These are phyloP conservation scores for Mycena haematopus DNA, from an alignment of 768 basidiomycete genomes.

Conservation along the genomic window DNA sequence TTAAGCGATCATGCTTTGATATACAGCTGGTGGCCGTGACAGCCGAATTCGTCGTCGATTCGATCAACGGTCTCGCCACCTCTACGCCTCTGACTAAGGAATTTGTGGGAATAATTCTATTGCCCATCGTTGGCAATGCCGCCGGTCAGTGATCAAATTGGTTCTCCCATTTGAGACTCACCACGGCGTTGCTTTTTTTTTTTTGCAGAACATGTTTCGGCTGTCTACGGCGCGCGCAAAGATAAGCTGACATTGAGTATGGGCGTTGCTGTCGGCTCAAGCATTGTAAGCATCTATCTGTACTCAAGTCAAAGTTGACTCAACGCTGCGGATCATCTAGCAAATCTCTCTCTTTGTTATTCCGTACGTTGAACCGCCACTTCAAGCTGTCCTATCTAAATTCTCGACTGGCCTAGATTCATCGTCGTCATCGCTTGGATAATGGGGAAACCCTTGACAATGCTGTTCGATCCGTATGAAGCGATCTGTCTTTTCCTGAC, in stretches of 20 bases:
- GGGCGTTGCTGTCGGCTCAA: slow-evolving; percentile 70
- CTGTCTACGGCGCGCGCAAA: slow-evolving; percentile 73
- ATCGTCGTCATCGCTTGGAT: slow-evolving; percentile 68
- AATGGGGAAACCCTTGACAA: slow-evolving; percentile 61
- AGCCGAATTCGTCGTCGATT: slow-evolving; percentile 60
- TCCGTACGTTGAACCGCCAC: slow-evolving; percentile 47
- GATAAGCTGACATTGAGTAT: slow-evolving; percentile 72
- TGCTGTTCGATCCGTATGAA: slow-evolving; percentile 76
- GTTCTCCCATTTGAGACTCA: background rate
- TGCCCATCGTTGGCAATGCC: slow-evolving; percentile 77
- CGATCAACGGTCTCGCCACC: slow-evolving; percentile 64
- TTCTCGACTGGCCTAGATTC: slow-evolving; percentile 41
- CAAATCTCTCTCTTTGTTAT: slow-evolving; percentile 72
- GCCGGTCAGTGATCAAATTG: slow-evolving; percentile 32
- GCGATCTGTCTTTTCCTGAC: slow-evolving; percentile 50
- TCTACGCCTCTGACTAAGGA: slow-evolving; percentile 56
- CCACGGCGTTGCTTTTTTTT: background rate
- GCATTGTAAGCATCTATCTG: slow-evolving; percentile 48
- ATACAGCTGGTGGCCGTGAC: slow-evolving; percentile 45
- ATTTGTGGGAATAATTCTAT: slow-evolving; percentile 68
- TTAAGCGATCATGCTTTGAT: too few relatives aligned
- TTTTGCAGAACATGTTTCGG: slow-evolving; percentile 66
- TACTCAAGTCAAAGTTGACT: background rate
- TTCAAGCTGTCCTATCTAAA: background rate
- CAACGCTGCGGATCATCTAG: slow-evolving; percentile 34